A percentile compares a stretch with the other conserved stretches of the same genome.
These are phyloP conservation scores for Monosporozyma solicola DNA, from an alignment of 805 yeast genomes.

Conservation along the genomic window DNA sequence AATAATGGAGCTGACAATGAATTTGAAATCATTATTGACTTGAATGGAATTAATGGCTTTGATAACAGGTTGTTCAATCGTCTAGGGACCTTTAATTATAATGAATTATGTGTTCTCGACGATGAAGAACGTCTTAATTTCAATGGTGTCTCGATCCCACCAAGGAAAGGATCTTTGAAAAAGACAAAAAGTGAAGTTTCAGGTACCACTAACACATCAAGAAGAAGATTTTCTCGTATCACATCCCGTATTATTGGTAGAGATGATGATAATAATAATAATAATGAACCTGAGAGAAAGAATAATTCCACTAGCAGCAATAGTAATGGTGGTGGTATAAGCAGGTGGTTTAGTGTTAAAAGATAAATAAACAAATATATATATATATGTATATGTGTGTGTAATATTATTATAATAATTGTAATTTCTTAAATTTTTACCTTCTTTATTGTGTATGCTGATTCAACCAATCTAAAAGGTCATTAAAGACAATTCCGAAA, in stretches of 20 bases:
- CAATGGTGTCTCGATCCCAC: background rate
- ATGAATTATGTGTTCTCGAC: background rate
- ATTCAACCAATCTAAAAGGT: slow-evolving; percentile 36
- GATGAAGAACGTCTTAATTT: background rate
- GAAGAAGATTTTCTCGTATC: background rate
- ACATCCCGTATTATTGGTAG: slow-evolving; percentile 1
- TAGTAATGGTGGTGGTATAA: background rate
- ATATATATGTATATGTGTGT: background rate
- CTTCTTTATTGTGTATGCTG: background rate
- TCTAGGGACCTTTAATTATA: background rate
- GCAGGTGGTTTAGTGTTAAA: slow-evolving; percentile 2
- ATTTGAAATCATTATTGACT: background rate
- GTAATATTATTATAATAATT: background rate
- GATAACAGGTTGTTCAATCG: background rate
- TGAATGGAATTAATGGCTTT: background rate
- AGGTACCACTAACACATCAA: background rate
- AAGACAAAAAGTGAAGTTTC: background rate
- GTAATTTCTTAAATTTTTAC: background rate
- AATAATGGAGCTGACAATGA: background rate
- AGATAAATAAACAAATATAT: background rate
- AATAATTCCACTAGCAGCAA: background rate
- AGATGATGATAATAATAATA: background rate
- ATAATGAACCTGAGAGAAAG: background rate
- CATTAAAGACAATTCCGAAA: slow-evolving; percentile 29
- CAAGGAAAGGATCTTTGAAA: background rate